Percentiles rank a stretch among this genome's conserved stretches.
Conservation (phyloP, 192 early-diverging fungal genomes). For the Backusella macrospora region DNA sequence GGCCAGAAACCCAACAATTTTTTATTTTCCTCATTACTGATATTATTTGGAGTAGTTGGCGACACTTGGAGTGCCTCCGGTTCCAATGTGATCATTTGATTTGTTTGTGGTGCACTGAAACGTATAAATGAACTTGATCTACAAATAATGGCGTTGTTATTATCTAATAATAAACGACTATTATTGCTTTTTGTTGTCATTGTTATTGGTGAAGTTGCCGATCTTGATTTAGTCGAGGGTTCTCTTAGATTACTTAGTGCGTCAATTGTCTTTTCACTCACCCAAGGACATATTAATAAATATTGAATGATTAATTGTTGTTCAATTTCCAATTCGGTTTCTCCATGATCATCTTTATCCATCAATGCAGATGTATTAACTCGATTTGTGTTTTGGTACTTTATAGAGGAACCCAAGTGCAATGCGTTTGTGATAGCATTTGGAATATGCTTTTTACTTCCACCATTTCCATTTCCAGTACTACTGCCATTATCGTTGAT, state of each 20-base stretch:
- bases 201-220: neutral
- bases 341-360: slow-evolving; percentile 50
- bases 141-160: neutral
- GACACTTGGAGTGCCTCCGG: neutral
- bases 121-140: neutral
- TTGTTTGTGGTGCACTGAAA: slow-evolving; percentile 6
- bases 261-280: slow-evolving; percentile 75
- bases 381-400: slow-evolving; percentile 36
- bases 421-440: slow-evolving; percentile 55
- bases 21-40: slow-evolving; percentile 7
- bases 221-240: slow-evolving; percentile 37
- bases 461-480: slow-evolving; percentile 34
- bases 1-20: slow-evolving; percentile 20
- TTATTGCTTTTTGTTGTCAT: neutral
- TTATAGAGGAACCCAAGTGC: slow-evolving; percentile 33
- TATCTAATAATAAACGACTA: neutral
- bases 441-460: slow-evolving; percentile 49
- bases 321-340: slow-evolving; percentile 57
- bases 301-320: slow-evolving; percentile 71
- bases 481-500: too few species aligned
- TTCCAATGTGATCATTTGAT: neutral
- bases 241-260: slow-evolving; percentile 69
- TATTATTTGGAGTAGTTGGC: neutral
- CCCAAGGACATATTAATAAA: slow-evolving; percentile 69
- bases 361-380: slow-evolving; percentile 8